Conservation (phyloP, 768 basidiomycete species). For the Naganishia friedmannii region DNA sequence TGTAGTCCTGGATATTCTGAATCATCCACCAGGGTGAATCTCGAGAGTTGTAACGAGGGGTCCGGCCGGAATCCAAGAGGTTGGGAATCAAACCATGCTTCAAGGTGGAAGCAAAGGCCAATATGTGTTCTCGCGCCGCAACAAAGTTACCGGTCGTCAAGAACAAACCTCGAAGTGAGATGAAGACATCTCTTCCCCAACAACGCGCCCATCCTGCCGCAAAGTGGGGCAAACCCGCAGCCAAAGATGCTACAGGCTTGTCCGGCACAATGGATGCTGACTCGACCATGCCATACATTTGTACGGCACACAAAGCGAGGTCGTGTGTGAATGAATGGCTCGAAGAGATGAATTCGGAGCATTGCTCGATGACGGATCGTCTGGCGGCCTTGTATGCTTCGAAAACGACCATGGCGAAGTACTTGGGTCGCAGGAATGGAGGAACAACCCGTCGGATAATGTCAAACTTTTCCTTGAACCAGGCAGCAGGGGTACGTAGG, state of each 20-base stretch:
- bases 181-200: conserved; percentile 89
- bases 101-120: conserved; percentile 85
- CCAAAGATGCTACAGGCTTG: conserved; percentile 71
- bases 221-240: conserved; percentile 95
- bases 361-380: conserved; percentile 75
- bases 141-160: conserved; percentile 71
- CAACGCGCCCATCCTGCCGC: conserved; percentile 88
- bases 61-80: conserved; percentile 80
- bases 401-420: conserved; percentile 86
- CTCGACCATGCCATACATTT: conserved; percentile 85
- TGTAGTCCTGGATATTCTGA: conserved; percentile 96
- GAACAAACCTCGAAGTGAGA: conserved; percentile 88
- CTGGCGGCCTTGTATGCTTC: conserved; percentile 91
- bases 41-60: conserved; percentile 86
- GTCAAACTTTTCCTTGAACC: conserved; percentile 87
- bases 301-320: conserved; percentile 66
- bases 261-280: conserved; percentile 77
- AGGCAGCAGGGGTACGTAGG: conserved; percentile 67
- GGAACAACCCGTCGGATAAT: conserved; percentile 70
- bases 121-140: conserved; percentile 80
- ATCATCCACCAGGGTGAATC: conserved; percentile 94
- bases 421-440: conserved; percentile 88
- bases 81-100: conserved; percentile 98
- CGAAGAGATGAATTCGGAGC: conserved; percentile 75
- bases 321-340: conserved; percentile 88